Conservation (phyloP, 495 filamentous ascomycete genomes). For the Penicillium paxilli region DNA sequence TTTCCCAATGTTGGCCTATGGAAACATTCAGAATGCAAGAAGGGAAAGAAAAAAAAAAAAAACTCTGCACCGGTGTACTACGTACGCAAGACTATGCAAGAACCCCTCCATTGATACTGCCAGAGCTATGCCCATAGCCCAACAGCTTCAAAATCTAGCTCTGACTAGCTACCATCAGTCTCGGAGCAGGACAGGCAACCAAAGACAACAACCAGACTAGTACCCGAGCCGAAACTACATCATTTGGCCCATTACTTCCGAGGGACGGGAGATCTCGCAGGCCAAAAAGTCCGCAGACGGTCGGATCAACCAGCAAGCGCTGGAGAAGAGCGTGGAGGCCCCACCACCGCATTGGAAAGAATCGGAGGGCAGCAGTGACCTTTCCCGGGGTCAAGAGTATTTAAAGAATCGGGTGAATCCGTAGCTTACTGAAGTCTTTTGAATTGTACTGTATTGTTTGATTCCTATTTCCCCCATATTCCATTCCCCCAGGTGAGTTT, state of each 20-base stretch:
- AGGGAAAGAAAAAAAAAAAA: no score
- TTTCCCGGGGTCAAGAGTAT: constrained; percentile 30
- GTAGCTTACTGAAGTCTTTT: constrained; percentile 13
- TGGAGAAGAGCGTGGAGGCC: constrained; percentile 29
- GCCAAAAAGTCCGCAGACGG: constrained; percentile 26
- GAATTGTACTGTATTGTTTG: constrained; percentile 4
- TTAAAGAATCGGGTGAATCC: constrained; percentile 35
- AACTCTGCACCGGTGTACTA: neutral
- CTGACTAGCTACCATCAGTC: neutral
- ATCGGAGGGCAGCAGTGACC: constrained; percentile 36
- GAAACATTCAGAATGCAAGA: no score
- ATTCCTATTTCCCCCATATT: constrained; percentile 13
- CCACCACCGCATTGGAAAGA: constrained; percentile 47
- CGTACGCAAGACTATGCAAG: neutral
- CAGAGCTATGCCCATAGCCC: neutral
- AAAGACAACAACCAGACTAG: neutral
- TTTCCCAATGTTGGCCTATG: no score
- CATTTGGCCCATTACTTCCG: constrained; percentile 34
- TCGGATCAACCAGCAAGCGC: constrained; percentile 34
- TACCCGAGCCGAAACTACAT: constrained; percentile 14
- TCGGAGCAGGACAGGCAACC: neutral
- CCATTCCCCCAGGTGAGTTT: constrained; percentile 23
- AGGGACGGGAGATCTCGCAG: constrained; percentile 49
- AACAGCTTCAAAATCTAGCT: no score
- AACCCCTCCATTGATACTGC: neutral